phyloP scores from a whole-genome alignment of 75 land plant species.

The Picea glauca region DNA sequence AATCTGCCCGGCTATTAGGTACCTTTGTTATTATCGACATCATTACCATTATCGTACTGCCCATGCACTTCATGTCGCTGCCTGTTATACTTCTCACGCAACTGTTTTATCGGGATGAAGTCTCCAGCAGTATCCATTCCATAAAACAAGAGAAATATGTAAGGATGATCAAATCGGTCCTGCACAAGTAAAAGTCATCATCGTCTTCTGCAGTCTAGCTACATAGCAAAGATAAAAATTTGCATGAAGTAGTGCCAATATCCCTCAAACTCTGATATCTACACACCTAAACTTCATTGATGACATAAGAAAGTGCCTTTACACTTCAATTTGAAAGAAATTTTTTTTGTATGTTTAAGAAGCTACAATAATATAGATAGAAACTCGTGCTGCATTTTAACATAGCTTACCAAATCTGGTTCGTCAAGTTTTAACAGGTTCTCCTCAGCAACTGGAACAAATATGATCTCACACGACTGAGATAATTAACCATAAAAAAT shows the following conservation, averaged over 20 bases:
- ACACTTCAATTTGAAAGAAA: background rate
- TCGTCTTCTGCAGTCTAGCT: background rate
- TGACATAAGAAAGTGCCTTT: background rate
- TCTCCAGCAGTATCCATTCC: constrained; percentile 96
- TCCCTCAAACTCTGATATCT: background rate
- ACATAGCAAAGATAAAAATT: constrained; percentile 9
- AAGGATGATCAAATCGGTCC: constrained; percentile 88
- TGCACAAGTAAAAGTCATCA: constrained; percentile 22
- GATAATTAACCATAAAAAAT: background rate
- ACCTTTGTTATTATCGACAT: no score
- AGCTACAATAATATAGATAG: background rate
- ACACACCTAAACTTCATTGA: background rate
- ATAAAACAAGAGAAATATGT: constrained; percentile 82
- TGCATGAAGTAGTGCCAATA: background rate
- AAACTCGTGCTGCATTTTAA: background rate
- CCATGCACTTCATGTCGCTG: constrained; percentile 80
- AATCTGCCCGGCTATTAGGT: no score
- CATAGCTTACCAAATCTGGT: constrained; percentile 56
- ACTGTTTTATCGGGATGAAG: constrained; percentile 86
- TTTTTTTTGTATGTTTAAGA: background rate
- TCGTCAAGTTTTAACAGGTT: constrained; percentile 52
- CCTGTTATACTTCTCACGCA: constrained; percentile 83
- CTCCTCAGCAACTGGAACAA: constrained; percentile 81
- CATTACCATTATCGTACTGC: constrained; percentile 25
- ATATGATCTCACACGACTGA: background rate